Conservation (phyloP, 805 yeast genomes). For the Starmerella potacharoeniae region DNA sequence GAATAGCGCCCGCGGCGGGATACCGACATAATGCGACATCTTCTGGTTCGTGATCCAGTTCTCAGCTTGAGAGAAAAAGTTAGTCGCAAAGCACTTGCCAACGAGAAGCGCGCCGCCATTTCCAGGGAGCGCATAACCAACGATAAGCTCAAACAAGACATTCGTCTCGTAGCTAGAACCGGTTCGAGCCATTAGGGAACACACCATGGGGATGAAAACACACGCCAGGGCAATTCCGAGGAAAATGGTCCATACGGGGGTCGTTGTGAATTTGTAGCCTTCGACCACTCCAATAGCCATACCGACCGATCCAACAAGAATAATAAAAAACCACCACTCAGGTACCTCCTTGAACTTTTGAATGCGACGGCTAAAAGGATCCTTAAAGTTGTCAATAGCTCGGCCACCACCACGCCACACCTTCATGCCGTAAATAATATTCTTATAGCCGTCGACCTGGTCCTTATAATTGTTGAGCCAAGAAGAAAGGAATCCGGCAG, state of each 20-base stretch:
- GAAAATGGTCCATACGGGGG: constrained; percentile 53
- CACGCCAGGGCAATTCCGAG: constrained; percentile 41
- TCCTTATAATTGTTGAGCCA: constrained; percentile 17
- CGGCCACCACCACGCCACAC: constrained; percentile 11
- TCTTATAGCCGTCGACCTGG: not conserved
- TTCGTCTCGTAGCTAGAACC: constrained; percentile 31
- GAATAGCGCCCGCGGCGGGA: constrained; percentile 50
- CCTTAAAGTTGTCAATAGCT: constrained; percentile 28
- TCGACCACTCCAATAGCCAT: constrained; percentile 39
- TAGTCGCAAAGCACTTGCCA: constrained; percentile 43
- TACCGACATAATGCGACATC: constrained; percentile 45
- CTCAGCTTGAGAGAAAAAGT: constrained; percentile 53
- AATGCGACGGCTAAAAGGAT: constrained; percentile 51
- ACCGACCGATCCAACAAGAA: constrained; percentile 34
- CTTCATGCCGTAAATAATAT: constrained; percentile 19
- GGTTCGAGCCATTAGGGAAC: not conserved
- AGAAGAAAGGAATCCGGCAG: constrained; percentile 40
- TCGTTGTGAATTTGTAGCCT: constrained; percentile 29
- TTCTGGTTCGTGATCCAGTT: constrained; percentile 44
- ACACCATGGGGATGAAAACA: constrained; percentile 30
- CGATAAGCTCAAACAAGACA: constrained; percentile 39
- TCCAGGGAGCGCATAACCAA: constrained; percentile 47
- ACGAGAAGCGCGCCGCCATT: constrained; percentile 43
- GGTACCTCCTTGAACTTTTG: constrained; percentile 48
- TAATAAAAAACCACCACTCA: constrained; percentile 40